Evolutionary conservation across 1,284 basidiomycete species (phyloP), one percentile per base, ranked within the genome.

Genomic region (Pterulicium gracile): DNA sequence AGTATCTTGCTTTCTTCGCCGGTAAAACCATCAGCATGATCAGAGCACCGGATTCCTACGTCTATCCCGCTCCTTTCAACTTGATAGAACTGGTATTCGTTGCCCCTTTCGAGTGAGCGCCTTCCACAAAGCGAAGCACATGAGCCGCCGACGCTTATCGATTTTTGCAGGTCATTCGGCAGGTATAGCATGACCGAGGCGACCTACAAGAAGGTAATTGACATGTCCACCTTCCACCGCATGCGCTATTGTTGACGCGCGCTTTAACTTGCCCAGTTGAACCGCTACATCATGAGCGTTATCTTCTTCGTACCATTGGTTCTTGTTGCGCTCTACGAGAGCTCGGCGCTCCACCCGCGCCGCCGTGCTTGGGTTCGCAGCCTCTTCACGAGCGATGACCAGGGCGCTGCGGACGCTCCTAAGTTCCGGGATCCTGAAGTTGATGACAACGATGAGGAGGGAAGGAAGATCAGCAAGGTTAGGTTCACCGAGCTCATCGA

Each of bases 1-100:
- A 91, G 61, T 91, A 86, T 58, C 69, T 96, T 47, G 77, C 88
- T 3, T 95, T 92, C 70, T 95, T 92, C 59, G 88, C 89, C 2
- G 73, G 75, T 53, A 94, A 93, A 66, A 87, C 89, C 1, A 65
- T 92, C 40, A 70, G 72, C 10, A 84, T 82, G 85, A 83, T 86
- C 55, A 73, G 92, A 44, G 91, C 93, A 0, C 94, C 94, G 1
- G 83, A 87, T 59, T 75, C 75, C 18, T 82, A 69, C 55, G 74
- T 81, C 45, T 85, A 83, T 59, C 81, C 81, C 27, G 79, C 81
- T 10, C 81, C 81, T 1, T 84, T 95, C 72, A 98, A 96, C 60
- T 68, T 97, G 41, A 66, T 95, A 51, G 94, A 97, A 63, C 68
- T 73, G 0, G 63, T 91, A 55, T 65, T 95, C 36, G 68, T 95